Evolutionary conservation across 768 basidiomycete genomes (phyloP).

Genomic region (Pisolithus marmoratus): DNA sequence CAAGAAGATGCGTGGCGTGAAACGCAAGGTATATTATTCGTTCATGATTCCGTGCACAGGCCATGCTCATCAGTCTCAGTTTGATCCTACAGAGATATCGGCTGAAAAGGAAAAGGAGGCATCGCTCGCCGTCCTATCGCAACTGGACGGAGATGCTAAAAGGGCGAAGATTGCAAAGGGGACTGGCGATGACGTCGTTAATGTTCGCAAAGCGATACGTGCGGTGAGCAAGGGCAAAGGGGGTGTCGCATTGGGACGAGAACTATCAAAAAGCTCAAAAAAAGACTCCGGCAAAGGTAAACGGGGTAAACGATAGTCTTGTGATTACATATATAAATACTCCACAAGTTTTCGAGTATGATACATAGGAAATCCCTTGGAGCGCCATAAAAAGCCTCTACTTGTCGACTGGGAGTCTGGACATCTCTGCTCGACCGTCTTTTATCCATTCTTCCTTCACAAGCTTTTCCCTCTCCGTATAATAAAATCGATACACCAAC

Average conservation of each 20-base stretch:
- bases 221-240: slow-evolving; percentile 67
- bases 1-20: slow-evolving; percentile 79
- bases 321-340: too few relatives aligned
- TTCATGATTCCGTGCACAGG: not conserved
- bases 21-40: slow-evolving; percentile 70
- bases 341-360: too few relatives aligned
- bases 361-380: not conserved
- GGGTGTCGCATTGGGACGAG: slow-evolving; percentile 49
- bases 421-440: slow-evolving; percentile 58
- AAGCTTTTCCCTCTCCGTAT: slow-evolving; percentile 65
- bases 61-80: slow-evolving; percentile 41
- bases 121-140: slow-evolving; percentile 70
- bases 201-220: slow-evolving; percentile 85
- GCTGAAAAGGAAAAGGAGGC: slow-evolving; percentile 61
- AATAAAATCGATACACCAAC: slow-evolving; percentile 79
- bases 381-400: slow-evolving; percentile 5
- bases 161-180: slow-evolving; percentile 40
- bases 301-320: slow-evolving; percentile 25
- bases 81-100: slow-evolving; percentile 74
- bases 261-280: slow-evolving; percentile 23
- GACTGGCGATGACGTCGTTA: slow-evolving; percentile 51
- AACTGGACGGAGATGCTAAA: slow-evolving; percentile 69
- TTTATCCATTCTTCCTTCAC: slow-evolving; percentile 86
- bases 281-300: slow-evolving; percentile 22
- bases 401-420: slow-evolving; percentile 21